Evolutionary conservation across 805 yeast genomes (phyloP).

Genomic region (Myxozyma mucilagina): DNA sequence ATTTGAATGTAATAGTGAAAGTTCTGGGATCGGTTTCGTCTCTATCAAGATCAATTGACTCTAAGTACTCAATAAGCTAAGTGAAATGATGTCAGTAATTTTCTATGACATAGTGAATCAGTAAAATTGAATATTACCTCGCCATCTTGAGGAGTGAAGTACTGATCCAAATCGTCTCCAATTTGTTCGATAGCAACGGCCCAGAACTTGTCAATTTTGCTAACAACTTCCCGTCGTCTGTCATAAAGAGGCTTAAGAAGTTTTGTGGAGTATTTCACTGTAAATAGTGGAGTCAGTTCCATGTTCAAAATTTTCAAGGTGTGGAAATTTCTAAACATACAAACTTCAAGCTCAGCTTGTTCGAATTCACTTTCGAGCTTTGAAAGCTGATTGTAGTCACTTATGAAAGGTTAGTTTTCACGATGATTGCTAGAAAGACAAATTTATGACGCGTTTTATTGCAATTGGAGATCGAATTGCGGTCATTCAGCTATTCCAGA

Average conservation of each 20-base stretch:
- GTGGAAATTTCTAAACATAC: constrained; percentile 25
- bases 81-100: neutral
- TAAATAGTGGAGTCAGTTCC: neutral
- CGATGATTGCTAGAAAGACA: too few species aligned
- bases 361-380: constrained; percentile 34
- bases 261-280: constrained; percentile 30
- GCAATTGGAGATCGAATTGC: too few species aligned
- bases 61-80: constrained; percentile 39
- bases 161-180: constrained; percentile 76
- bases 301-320: neutral
- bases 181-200: constrained; percentile 79
- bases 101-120: neutral
- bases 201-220: constrained; percentile 77
- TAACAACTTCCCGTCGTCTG: constrained; percentile 55
- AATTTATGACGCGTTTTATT: too few species aligned
- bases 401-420: neutral
- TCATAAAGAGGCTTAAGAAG: constrained; percentile 58
- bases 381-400: constrained; percentile 32
- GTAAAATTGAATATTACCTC: constrained; percentile 38
- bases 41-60: constrained; percentile 59
- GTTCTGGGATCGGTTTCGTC: constrained; percentile 51
- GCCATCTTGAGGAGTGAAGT: constrained; percentile 71
- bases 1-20: constrained; percentile 61
- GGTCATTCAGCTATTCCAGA: too few species aligned
- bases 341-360: constrained; percentile 34